Evolutionary conservation across 306 rosid species (phyloP).

Genomic region (Quercus suber): DNA sequence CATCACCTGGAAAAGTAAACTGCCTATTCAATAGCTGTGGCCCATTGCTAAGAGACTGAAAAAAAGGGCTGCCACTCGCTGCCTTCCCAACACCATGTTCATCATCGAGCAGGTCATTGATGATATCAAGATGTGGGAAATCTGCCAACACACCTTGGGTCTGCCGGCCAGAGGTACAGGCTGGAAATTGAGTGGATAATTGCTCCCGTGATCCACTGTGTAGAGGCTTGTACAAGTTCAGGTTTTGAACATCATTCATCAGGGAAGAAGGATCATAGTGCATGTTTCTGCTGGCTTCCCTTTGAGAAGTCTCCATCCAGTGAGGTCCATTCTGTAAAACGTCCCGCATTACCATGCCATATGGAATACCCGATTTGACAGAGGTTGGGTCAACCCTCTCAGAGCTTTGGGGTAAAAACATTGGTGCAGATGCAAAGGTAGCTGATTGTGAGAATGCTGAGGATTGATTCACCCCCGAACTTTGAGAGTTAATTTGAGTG

Average conservation of each 20-base stretch:
- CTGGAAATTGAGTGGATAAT: constrained; percentile 42
- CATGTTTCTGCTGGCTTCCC: constrained; percentile 53
- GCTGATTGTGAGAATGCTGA: constrained; percentile 57
- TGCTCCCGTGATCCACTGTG: constrained; percentile 51
- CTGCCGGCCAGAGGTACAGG: constrained; percentile 69
- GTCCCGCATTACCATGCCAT: constrained; percentile 49
- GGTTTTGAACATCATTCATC: constrained; percentile 48
- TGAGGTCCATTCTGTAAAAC: constrained; percentile 59
- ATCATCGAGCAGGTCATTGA: constrained; percentile 93
- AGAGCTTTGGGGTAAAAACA: constrained; percentile 56
- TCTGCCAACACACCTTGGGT: constrained; percentile 66
- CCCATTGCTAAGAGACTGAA: constrained; percentile 41
- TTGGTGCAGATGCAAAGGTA: constrained; percentile 59
- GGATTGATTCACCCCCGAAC: constrained; percentile 49
- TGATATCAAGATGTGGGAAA: constrained; percentile 95
- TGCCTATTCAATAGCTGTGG: constrained; percentile 62
- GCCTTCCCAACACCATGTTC: constrained; percentile 51
- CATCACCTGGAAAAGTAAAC: constrained; percentile 65
- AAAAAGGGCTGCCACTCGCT: constrained; percentile 34
- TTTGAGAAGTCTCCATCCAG: constrained; percentile 65
- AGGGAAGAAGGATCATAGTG: constrained; percentile 49
- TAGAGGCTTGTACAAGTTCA: constrained; percentile 49
- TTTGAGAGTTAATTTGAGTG: constrained; percentile 51
- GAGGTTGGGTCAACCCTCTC: constrained; percentile 57
- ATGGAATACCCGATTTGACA: constrained; percentile 49